Evolutionary conservation across 345 rosid genomes (phyloP).

Genomic region (Eucalyptus grandis): DNA sequence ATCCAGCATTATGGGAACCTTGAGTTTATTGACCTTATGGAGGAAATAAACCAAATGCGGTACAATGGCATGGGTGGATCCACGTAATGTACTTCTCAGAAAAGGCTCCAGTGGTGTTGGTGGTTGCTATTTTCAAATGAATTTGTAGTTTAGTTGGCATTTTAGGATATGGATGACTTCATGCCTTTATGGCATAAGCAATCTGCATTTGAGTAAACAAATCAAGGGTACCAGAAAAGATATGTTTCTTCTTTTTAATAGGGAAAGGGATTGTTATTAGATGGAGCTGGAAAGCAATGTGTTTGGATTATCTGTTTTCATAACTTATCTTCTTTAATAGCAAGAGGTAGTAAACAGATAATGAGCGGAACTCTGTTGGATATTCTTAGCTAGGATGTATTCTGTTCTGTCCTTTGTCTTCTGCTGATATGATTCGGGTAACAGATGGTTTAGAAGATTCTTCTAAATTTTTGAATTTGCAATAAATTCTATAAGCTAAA

Average conservation of each 20-base stretch:
- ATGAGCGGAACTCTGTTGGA: not conserved
- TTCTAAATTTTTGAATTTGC: not conserved
- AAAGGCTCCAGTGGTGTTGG: not conserved
- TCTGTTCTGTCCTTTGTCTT: not conserved
- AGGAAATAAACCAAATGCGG: not conserved
- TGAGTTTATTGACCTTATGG: not conserved
- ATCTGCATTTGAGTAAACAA: not conserved
- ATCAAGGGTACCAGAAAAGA: not conserved
- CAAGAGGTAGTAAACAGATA: not conserved
- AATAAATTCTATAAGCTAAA: not conserved
- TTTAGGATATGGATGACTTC: not conserved
- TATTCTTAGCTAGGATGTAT: not conserved
- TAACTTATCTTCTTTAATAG: not conserved
- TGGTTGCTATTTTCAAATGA: not conserved
- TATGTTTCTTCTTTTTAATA: not conserved
- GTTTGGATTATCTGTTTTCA: not conserved
- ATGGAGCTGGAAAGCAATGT: not conserved
- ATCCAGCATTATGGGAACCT: not conserved
- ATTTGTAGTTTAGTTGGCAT: not conserved
- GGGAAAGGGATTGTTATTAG: not conserved
- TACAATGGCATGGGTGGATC: not conserved
- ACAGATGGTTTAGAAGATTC: not conserved
- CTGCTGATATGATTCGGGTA: not conserved
- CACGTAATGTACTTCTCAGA: not conserved
- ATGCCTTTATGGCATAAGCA: not conserved